Base-by-base conservation (phyloP, 1,284 basidiomycete species). In the Ceratobasidium sp. region DNA sequence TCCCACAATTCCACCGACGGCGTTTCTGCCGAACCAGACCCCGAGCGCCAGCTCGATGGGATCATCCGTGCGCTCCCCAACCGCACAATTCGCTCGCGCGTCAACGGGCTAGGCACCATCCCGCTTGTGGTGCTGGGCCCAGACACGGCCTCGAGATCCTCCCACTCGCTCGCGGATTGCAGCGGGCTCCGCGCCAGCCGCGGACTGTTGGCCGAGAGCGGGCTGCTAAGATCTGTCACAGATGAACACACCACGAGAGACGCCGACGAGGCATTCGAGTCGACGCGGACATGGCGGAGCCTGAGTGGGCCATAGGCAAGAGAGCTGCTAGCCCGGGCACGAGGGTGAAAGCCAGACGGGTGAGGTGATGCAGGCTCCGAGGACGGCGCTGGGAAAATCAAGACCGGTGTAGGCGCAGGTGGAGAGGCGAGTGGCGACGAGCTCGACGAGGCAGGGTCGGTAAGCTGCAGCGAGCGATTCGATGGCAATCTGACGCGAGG, bases 331-430 rank as follows among this genome's bases (percentile, higher is more conserved):
- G 60, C 49, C 18, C 62, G 28, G n/a, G 62, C 16, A 36, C 46
- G 51, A 11, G 58, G 14, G 12, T 56, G 64, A 28, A 46, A 18
- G 42, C 25, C 18, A 62, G 60, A 62, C 23, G 67, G 56, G 21
- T 53, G 69, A 23, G 66, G 69, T 30, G 69, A 71, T 46, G 58
- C 69, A 40, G 69, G 69, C 58, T 71, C 69, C 14, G 69, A 71
- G 16, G 69, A 46, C 21, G 69, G 44, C 8, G 69, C 69, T 53
- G 69, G 69, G 69, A 71, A 71, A 71, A 71, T 71, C 56, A 71
- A 48, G 58, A 71, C 46, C 7, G 69, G 58, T 23, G 69, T 30
- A 18, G 44, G 56, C 44, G 69, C 33, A 30, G 58, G 48, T 14
- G 58, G 60, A 21, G 60, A 46, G n/a, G 42, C 44, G 42, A 30